phyloP scores from a whole-genome alignment of 2,329 filamentous ascomycete genomes.

The Cladosporium sp. region DNA sequence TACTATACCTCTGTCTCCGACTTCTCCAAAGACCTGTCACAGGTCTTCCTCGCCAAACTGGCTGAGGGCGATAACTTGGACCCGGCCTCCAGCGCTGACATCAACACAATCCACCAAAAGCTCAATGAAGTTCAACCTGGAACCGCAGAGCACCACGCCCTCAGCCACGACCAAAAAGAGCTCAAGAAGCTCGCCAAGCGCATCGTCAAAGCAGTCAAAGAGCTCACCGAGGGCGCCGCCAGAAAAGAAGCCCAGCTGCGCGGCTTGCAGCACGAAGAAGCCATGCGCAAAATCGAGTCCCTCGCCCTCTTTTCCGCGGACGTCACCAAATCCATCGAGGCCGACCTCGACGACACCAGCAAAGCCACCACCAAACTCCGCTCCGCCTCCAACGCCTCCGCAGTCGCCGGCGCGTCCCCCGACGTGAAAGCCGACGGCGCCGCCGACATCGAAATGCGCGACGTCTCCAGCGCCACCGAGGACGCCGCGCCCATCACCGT shows the following conservation, averaged over 20 bases:
- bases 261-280: constrained; percentile 60
- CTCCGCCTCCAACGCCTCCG: constrained; percentile 33
- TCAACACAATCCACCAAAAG: constrained; percentile 37
- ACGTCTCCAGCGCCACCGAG: constrained; percentile 19
- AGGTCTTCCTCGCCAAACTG: constrained; percentile 43
- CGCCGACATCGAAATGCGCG: constrained; percentile 24
- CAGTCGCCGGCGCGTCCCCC: constrained; percentile 32
- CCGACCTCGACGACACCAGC: constrained; percentile 47
- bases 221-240: constrained; percentile 67
- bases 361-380: constrained; percentile 17
- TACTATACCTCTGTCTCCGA: constrained; percentile 54
- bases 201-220: constrained; percentile 77
- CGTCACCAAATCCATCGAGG: constrained; percentile 44
- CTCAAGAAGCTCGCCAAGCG: constrained; percentile 80
- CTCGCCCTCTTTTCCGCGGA: constrained; percentile 50
- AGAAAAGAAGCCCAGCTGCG: constrained; percentile 76
- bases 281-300: constrained; percentile 66
- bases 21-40: constrained; percentile 55
- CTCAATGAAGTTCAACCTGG: constrained; percentile 30
- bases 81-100: constrained; percentile 22
- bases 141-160: constrained; percentile 34
- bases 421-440: constrained; percentile 17
- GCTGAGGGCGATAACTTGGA: constrained; percentile 27
- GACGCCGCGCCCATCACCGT: constrained; percentile 21
- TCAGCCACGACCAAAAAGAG: constrained; percentile 64